Conservation (phyloP, 768 basidiomycete genomes). For the Lanmaoa rubissima region DNA sequence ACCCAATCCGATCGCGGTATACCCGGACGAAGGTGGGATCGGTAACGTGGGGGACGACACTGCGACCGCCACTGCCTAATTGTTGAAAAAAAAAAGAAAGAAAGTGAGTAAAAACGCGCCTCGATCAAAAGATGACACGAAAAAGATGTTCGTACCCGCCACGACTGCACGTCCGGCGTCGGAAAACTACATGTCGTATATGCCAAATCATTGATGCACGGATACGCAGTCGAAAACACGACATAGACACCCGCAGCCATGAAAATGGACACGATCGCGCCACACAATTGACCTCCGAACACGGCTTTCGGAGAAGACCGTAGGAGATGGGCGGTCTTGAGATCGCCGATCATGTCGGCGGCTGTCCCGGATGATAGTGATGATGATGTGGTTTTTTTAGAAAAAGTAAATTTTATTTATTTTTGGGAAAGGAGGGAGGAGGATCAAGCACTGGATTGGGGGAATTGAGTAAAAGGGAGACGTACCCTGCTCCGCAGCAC, state of each 20-base stretch:
- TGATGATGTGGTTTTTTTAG: no score
- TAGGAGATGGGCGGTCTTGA: slow-evolving; percentile 69
- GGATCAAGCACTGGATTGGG: background rate
- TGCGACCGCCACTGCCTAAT: slow-evolving; percentile 15
- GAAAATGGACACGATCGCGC: slow-evolving; percentile 60
- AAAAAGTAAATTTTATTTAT: background rate
- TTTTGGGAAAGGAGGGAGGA: background rate
- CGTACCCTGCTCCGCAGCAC: slow-evolving; percentile 25
- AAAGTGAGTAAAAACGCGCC: background rate
- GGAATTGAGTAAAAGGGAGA: background rate
- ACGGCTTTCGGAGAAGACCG: slow-evolving; percentile 62
- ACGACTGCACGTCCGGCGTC: slow-evolving; percentile 25
- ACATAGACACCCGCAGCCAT: slow-evolving; percentile 56
- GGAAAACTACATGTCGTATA: slow-evolving; percentile 24
- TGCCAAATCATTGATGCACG: slow-evolving; percentile 45
- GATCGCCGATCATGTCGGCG: slow-evolving; percentile 63
- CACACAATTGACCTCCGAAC: slow-evolving; percentile 58
- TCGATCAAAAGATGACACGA: no score
- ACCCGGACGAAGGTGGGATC: slow-evolving; percentile 54
- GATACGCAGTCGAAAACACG: slow-evolving; percentile 59
- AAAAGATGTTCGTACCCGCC: slow-evolving; percentile 10
- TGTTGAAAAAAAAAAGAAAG: no score
- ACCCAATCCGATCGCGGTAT: slow-evolving; percentile 54
- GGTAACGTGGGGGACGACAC: slow-evolving; percentile 28
- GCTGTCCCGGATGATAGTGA: slow-evolving; percentile 25